These are phyloP conservation scores for Zoysia japonica DNA, from an alignment of 176 grass and related monocot genomes.

Conservation along the genomic window DNA sequence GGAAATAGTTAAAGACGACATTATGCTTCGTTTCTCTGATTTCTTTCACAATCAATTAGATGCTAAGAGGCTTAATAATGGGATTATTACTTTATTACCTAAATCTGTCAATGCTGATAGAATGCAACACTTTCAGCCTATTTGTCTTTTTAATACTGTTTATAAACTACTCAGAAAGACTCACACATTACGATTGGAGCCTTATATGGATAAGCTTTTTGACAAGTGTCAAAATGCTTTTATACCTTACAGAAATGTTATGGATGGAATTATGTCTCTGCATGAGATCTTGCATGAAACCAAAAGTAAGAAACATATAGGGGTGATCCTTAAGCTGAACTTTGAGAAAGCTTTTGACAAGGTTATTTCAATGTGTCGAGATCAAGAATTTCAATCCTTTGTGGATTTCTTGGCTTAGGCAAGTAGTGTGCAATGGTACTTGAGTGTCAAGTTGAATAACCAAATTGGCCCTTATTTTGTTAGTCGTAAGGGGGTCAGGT, in stretches of 20 bases:
- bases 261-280: neutral
- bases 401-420: no score
- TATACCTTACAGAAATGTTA: neutral
- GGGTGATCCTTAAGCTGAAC: neutral
- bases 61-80: neutral
- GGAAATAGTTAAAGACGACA: neutral
- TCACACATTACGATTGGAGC: neutral
- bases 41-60: neutral
- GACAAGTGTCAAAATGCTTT: neutral
- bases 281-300: neutral
- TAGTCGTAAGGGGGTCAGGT: no score
- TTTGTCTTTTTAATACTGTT: neutral
- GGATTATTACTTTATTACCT: neutral
- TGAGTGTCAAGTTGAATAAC: neutral
- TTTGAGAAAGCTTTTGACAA: neutral
- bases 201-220: neutral
- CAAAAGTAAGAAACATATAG: neutral
- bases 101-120: neutral
- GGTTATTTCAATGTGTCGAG: neutral
- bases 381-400: neutral
- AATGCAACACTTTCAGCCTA: neutral
- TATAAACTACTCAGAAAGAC: neutral
- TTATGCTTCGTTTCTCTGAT: neutral
- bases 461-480: no score
- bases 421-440: neutral